phyloP scores from a whole-genome alignment of 148 eudicot species.

The Vaccinium myrtillus region DNA sequence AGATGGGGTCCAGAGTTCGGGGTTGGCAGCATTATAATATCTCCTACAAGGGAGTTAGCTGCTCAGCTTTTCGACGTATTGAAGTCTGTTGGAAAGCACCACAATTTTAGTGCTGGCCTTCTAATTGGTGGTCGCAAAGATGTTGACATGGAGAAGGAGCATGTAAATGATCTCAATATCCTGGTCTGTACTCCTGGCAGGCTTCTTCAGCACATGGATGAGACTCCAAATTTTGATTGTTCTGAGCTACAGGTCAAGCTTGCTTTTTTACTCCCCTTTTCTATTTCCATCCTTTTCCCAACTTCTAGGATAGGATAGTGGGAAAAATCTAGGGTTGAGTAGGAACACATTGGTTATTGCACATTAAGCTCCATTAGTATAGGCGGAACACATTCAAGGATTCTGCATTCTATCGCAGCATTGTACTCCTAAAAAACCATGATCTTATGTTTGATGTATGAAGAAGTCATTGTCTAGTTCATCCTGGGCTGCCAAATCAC shows the following conservation, averaged over 20 bases:
- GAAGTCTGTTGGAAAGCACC: conserved; percentile 74
- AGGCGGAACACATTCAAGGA: neutral
- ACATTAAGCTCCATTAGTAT: neutral
- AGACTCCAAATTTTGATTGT: conserved; percentile 92
- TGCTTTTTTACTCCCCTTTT: neutral
- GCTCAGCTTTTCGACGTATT: conserved; percentile 76
- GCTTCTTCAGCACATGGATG: conserved; percentile 96
- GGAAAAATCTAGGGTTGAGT: neutral
- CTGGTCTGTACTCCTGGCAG: conserved; percentile 95
- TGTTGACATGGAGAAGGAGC: conserved; percentile 79
- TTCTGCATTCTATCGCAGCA: neutral
- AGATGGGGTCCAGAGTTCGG: conserved; percentile 95
- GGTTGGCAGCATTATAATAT: conserved; percentile 86
- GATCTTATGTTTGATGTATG: neutral
- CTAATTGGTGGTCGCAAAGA: conserved; percentile 94
- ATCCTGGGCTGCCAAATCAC: neutral
- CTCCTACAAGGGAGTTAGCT: conserved; percentile 92
- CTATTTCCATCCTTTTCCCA: neutral
- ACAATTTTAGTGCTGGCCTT: conserved; percentile 89
- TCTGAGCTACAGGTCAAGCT: conserved; percentile 84
- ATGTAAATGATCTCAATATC: conserved; percentile 74
- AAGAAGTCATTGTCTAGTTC: neutral
- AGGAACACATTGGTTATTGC: too few species aligned
- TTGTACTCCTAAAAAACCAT: neutral
- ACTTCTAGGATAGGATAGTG: conserved; percentile 6